A percentile compares a stretch with the other conserved stretches of the same genome.
phyloP scores from a whole-genome alignment of 306 rosid genomes.

The Lotus japonicus region DNA sequence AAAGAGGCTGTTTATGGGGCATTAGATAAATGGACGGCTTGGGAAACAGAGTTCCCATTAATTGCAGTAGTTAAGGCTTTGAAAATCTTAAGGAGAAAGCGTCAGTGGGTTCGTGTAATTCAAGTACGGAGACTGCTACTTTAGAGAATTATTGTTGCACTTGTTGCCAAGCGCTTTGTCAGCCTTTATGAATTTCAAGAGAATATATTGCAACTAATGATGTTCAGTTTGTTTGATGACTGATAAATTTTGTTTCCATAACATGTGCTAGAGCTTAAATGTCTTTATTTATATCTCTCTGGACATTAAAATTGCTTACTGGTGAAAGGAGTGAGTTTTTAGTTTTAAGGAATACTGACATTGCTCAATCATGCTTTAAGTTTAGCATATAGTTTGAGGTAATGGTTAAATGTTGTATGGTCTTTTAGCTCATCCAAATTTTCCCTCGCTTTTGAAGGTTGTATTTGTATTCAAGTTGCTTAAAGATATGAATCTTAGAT shows the following conservation, averaged over 20 bases:
- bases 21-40: conserved; percentile 86
- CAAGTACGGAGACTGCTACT: conserved; percentile 43
- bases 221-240: background rate
- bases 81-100: conserved; percentile 52
- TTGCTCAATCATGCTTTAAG: background rate
- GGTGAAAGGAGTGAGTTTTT: background rate
- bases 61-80: conserved; percentile 82
- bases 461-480: background rate
- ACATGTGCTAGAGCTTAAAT: background rate
- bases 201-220: background rate
- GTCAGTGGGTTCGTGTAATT: conserved; percentile 74
- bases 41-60: conserved; percentile 94
- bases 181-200: background rate
- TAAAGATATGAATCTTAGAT: background rate
- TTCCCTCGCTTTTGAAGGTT: background rate
- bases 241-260: background rate
- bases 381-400: background rate
- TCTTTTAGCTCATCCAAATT: background rate
- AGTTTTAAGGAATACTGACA: background rate
- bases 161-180: background rate
- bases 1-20: conserved; percentile 87
- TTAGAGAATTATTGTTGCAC: background rate
- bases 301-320: background rate
- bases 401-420: background rate
- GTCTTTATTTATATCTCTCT: background rate